phyloP scores from a whole-genome alignment of 495 filamentous ascomycete species.

The Daldinia decipiens region DNA sequence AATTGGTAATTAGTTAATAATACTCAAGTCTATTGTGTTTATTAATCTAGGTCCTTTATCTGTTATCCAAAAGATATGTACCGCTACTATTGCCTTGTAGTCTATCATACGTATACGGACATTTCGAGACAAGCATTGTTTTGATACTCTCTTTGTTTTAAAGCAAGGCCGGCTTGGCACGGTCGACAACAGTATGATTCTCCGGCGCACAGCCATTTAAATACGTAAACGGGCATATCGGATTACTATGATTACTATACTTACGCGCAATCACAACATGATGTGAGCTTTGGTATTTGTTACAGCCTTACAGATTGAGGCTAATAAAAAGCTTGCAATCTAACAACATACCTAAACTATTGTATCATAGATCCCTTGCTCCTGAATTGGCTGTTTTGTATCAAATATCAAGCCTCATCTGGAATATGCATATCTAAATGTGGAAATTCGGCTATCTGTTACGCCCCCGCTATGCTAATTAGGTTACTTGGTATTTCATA shows the following conservation, averaged over 20 bases:
- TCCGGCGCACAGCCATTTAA: conserved; percentile 31
- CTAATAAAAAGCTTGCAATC: background rate
- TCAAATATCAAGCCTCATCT: conserved; percentile 13
- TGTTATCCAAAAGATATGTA: too few relatives aligned
- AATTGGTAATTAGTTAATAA: too few relatives aligned
- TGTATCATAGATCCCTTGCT: background rate
- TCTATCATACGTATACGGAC: conserved; percentile 10
- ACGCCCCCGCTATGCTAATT: conserved; percentile 26
- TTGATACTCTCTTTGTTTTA: conserved; percentile 30
- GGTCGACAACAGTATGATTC: conserved; percentile 16
- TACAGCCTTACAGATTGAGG: background rate
- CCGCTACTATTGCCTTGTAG: too few relatives aligned
- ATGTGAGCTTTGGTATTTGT: background rate
- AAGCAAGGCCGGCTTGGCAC: conserved; percentile 34
- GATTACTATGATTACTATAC: conserved; percentile 41
- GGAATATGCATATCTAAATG: conserved; percentile 21
- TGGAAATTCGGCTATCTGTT: conserved; percentile 24
- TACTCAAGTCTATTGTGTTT: too few relatives aligned
- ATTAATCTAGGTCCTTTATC: background rate
- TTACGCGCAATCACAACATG: conserved; percentile 28
- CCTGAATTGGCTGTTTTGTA: background rate
- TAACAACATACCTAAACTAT: conserved; percentile 2
- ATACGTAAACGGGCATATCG: background rate
- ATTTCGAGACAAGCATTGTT: conserved; percentile 44
- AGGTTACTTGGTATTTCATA: background rate